Evolutionary conservation across 2,329 filamentous ascomycete genomes (phyloP).

Genomic region (Trichophaea hybrida): DNA sequence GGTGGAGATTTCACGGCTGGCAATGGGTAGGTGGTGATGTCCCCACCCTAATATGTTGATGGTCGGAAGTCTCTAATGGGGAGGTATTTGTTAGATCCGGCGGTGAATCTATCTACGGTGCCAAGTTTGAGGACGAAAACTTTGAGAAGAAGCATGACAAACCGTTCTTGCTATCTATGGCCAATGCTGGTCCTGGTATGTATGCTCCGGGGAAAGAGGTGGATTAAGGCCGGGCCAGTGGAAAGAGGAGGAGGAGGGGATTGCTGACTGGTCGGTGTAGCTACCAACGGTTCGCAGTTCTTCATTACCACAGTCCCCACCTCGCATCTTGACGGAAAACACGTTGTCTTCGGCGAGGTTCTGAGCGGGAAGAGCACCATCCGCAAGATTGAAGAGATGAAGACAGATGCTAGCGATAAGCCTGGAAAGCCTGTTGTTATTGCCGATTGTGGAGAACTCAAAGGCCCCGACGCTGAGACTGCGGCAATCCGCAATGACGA

Average conservation of each 20-base stretch:
- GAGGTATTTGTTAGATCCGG: constrained; percentile 46
- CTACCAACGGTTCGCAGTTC: constrained; percentile 95
- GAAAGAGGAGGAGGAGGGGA: background rate
- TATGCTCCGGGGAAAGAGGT: constrained; percentile 12
- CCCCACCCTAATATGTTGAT: background rate
- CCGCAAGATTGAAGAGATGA: constrained; percentile 74
- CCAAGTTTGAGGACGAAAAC: constrained; percentile 95
- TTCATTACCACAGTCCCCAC: constrained; percentile 95
- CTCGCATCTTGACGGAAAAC: constrained; percentile 86
- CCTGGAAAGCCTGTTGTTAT: constrained; percentile 60
- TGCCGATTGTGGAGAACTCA: constrained; percentile 67
- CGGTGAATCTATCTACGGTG: constrained; percentile 92
- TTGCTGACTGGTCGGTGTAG: constrained; percentile 31
- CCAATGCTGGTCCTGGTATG: constrained; percentile 82
- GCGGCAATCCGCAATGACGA: constrained; percentile 59
- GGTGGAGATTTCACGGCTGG: constrained; percentile 92
- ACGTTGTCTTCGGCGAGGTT: constrained; percentile 94
- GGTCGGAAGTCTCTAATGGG: background rate
- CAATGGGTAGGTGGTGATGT: constrained; percentile 58
- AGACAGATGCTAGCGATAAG: constrained; percentile 62
- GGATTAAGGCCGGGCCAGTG: background rate
- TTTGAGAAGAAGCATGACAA: constrained; percentile 72
- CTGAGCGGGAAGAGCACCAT: constrained; percentile 83
- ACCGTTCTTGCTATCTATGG: constrained; percentile 92
- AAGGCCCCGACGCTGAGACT: constrained; percentile 51